phyloP scores from a whole-genome alignment of 129 eudicot genomes.

The Heracleum sosnowskyi region DNA sequence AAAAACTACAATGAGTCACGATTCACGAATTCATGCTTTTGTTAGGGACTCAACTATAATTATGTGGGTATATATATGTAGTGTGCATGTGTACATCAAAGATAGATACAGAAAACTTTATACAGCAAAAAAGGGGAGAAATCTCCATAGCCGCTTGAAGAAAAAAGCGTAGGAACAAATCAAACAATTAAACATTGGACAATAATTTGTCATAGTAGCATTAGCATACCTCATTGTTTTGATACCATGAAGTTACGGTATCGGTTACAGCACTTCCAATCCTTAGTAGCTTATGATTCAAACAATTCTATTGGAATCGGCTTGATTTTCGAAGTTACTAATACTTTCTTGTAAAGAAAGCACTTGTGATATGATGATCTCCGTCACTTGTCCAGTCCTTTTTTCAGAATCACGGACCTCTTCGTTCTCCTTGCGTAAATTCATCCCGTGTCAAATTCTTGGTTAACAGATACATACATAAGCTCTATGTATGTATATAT shows the following conservation, averaged over 20 bases:
- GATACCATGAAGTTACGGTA: constrained; percentile 42
- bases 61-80: too few species aligned
- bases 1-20: constrained; percentile 37
- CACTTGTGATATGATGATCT: constrained; percentile 34
- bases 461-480: too few species aligned
- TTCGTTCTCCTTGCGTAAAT: constrained; percentile 45
- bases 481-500: too few species aligned
- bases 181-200: neutral
- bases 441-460: too few species aligned
- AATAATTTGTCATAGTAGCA: neutral
- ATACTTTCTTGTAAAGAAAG: constrained; percentile 33
- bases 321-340: constrained; percentile 38
- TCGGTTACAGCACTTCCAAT: constrained; percentile 43
- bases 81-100: too few species aligned
- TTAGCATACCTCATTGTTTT: constrained; percentile 51
- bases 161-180: neutral
- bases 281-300: constrained; percentile 43
- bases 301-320: constrained; percentile 31
- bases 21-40: neutral
- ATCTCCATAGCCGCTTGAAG: neutral
- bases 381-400: constrained; percentile 29
- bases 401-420: constrained; percentile 38
- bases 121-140: too few species aligned
- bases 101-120: too few species aligned
- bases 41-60: neutral